Evolutionary conservation across 169 alveolate genomes (phyloP).

Genomic region (Plasmodium falciparum): DNA sequence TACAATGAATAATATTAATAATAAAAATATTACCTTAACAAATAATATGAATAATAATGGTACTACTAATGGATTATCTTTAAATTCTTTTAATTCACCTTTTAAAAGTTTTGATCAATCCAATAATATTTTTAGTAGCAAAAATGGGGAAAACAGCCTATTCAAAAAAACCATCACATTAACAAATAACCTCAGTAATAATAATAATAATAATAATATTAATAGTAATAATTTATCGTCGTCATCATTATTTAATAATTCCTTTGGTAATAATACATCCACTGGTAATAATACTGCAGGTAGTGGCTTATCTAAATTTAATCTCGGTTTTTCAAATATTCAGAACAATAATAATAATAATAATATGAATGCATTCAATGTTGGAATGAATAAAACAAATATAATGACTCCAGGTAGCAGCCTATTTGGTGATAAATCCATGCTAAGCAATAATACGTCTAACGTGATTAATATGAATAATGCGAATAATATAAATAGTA

Average conservation of each 20-base stretch:
- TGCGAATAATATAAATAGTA: background rate
- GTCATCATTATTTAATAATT: constrained; percentile 11
- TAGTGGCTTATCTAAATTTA: background rate
- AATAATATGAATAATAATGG: background rate
- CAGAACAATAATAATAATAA: background rate
- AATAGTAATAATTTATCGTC: too few species aligned
- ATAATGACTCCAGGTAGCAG: background rate
- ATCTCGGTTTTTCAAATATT: too few species aligned
- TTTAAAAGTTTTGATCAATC: constrained; percentile 63
- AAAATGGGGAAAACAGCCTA: constrained; percentile 21
- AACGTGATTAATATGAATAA: background rate
- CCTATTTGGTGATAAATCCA: background rate
- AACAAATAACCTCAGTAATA: background rate
- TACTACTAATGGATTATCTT: constrained; percentile 1
- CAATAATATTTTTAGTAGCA: constrained; percentile 45
- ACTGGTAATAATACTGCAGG: background rate
- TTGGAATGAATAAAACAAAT: background rate
- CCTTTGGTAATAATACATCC: constrained; percentile 6
- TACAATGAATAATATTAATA: background rate
- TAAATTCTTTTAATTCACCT: constrained; percentile 9
- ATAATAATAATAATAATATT: too few species aligned
- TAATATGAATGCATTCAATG: background rate
- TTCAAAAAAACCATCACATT: constrained; percentile 24
- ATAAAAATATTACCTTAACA: background rate
- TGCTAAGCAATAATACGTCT: background rate